phyloP scores from a whole-genome alignment of 1,139 yeast species.

The Trichomonascaceae sp. region DNA sequence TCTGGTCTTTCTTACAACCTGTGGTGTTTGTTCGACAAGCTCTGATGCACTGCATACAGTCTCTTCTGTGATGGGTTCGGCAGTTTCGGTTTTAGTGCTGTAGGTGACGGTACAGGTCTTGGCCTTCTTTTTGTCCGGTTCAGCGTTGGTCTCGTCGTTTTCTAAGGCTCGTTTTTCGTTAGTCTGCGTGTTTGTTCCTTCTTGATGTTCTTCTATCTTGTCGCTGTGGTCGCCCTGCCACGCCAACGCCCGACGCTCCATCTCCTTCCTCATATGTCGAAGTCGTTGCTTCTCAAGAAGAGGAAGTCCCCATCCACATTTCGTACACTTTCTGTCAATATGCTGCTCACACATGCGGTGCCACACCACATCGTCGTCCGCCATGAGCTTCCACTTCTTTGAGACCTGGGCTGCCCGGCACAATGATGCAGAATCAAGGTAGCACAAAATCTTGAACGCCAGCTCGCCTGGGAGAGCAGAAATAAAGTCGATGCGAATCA shows the following conservation, averaged over 20 bases:
- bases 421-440: conserved; percentile 78
- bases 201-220: not conserved
- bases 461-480: conserved; percentile 77
- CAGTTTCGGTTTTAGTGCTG: not conserved
- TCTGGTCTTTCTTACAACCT: conserved; percentile 31
- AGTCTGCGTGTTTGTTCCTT: not conserved
- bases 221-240: not conserved
- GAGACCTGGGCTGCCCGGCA: conserved; percentile 93
- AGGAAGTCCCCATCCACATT: conserved; percentile 98
- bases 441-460: conserved; percentile 71
- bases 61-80: not conserved
- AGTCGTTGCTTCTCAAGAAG: conserved; percentile 39
- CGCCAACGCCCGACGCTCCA: conserved; percentile 15
- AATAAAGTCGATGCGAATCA: conserved; percentile 81
- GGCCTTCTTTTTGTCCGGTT: not conserved
- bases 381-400: conserved; percentile 69
- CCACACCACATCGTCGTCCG: conserved; percentile 97
- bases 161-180: not conserved
- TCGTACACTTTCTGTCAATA: conserved; percentile 91
- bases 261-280: conserved; percentile 21
- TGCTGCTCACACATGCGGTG: conserved; percentile 98
- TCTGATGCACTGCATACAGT: not conserved
- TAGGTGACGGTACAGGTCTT: not conserved
- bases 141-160: conserved; percentile 1
- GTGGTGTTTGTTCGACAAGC: not conserved